Percentiles rank a stretch among this genome's conserved stretches.
Conservation (phyloP, 2,329 filamentous ascomycete species). For the Camillea tinctor region DNA sequence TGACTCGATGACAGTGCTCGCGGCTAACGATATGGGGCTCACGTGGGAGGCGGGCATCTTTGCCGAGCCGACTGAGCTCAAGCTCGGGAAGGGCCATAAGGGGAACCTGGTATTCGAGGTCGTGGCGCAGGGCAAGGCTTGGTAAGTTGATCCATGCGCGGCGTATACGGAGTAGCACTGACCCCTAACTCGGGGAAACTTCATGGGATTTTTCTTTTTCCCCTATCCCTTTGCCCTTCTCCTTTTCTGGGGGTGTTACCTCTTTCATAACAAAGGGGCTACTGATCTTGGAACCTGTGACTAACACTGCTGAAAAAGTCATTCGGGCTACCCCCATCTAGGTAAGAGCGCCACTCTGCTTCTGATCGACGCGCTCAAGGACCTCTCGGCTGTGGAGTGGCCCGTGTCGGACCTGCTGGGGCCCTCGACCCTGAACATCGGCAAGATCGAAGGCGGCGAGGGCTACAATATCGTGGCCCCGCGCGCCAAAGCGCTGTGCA, state of each 20-base stretch:
- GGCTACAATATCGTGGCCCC: constrained; percentile 40
- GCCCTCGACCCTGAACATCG: constrained; percentile 39
- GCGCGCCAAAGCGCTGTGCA: constrained; percentile 38
- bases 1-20: constrained; percentile 35
- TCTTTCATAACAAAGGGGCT: background rate
- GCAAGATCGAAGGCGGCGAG: constrained; percentile 38
- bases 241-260: background rate
- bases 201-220: too few relatives aligned
- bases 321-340: constrained; percentile 37
- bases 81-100: constrained; percentile 53
- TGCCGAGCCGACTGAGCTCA: constrained; percentile 55
- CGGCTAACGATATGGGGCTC: constrained; percentile 43
- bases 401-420: constrained; percentile 38
- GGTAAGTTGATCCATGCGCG: constrained; percentile 17
- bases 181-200: too few relatives aligned
- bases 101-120: constrained; percentile 38
- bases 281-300: background rate
- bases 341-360: constrained; percentile 34
- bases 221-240: too few relatives aligned
- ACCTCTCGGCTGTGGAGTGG: constrained; percentile 31
- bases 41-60: constrained; percentile 49
- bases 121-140: constrained; percentile 28
- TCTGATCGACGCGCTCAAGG: constrained; percentile 33
- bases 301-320: constrained; percentile 15
- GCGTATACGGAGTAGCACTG: too few relatives aligned